These are phyloP conservation scores for Petunia hybrid DNA, from an alignment of 305 asterid genomes.

Conservation along the genomic window DNA sequence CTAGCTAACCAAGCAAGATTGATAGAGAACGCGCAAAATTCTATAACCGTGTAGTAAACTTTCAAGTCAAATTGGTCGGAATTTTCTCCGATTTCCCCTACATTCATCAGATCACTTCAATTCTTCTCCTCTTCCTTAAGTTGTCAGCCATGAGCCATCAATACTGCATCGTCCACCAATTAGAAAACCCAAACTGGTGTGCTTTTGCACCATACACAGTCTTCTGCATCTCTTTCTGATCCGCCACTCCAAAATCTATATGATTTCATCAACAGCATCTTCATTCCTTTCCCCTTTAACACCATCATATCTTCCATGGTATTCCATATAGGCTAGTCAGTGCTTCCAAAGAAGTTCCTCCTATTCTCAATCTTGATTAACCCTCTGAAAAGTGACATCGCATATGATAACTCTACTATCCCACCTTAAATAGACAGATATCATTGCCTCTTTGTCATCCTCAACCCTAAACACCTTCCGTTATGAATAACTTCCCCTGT, in stretches of 20 bases:
- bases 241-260: constrained; percentile 12
- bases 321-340: constrained; percentile 1
- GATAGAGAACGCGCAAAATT: background rate
- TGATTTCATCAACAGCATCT: background rate
- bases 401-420: background rate
- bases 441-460: constrained; percentile 5
- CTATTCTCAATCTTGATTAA: constrained; percentile 18
- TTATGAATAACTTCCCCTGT: no score
- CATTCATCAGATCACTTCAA: background rate
- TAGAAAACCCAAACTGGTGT: background rate
- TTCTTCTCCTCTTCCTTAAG: constrained; percentile 20
- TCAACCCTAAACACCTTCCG: background rate
- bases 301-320: constrained; percentile 12
- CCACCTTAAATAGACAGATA: background rate
- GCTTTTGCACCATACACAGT: background rate
- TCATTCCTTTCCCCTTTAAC: constrained; percentile 11
- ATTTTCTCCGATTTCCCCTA: constrained; percentile 9
- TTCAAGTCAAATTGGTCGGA: constrained; percentile 12
- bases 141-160: constrained; percentile 25
- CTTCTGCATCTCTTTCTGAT: background rate
- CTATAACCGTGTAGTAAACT: background rate
- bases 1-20: constrained; percentile 4
- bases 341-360: background rate
- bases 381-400: background rate
- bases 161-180: constrained; percentile 15